Base-by-base conservation (phyloP, 163 green algal genomes). In the Trebouxia gelatinosa region DNA sequence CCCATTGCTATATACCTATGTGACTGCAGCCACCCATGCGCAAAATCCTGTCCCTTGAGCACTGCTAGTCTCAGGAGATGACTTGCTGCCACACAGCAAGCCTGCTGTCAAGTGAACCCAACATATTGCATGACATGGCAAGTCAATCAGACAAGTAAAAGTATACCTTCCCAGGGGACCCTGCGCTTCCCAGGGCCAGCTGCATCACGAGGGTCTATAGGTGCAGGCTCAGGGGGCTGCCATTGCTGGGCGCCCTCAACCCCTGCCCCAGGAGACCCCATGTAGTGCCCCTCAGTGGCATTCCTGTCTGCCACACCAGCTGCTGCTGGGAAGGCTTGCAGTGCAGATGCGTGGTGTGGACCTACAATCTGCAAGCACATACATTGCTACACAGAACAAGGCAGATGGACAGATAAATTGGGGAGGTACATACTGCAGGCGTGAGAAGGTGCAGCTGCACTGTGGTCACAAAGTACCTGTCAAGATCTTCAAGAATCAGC, bases 281-380 rank as follows among this genome's bases (percentile, higher is more conserved):
- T 29, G 21, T 76, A 40, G 23, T 72, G 64, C n/a, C n/a, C n/a
- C n/a, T n/a, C n/a, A 29, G 64, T 62, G 51, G 51, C 37, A 2
- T 76, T 76, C 68, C 43, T 39, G 31, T 76, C 68, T 29, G 68
- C 68, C 40, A 76, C 68, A 5, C 68, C 68, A 37, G 68, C 68
- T 17, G 21, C 6, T 46, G 68, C 68, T 34, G 68, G 68, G 17
- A 76, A 76, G 0, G 68, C 68, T 29, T 76, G 40, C 17, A 21
- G 13, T 16, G 68, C 68, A 62, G 68, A 76, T 9, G 68, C 40
- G 46, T 76, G 68, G 40, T 76, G 29, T 11, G 68, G 68, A 3
- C 68, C 68, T 0, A 46, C 43, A 11, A 76, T 40, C 68, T 76
- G 68, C 40, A 76, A 23, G 48, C 48, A 59, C 3, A 19, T 13